Conservation (phyloP, 2,329 filamentous ascomycete species). For the Fusarium kyushuense region DNA sequence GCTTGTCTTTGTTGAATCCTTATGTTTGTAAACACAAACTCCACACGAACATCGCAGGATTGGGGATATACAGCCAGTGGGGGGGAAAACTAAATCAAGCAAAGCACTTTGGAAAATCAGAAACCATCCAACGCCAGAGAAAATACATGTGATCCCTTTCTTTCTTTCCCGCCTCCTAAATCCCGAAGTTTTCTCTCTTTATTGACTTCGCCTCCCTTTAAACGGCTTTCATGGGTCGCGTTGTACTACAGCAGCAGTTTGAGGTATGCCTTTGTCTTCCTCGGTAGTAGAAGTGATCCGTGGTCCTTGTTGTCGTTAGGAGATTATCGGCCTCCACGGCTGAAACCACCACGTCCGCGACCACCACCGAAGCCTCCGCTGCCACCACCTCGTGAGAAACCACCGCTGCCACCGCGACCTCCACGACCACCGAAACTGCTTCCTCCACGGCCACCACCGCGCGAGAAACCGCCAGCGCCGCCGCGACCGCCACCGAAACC, state of each 20-base stretch:
- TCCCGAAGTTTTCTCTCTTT: constrained; percentile 16
- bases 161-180: constrained; percentile 30
- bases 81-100: constrained; percentile 40
- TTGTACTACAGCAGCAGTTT: constrained; percentile 26
- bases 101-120: constrained; percentile 37
- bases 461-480: constrained; percentile 45
- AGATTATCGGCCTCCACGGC: constrained; percentile 45
- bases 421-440: constrained; percentile 37
- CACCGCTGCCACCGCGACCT: constrained; percentile 44
- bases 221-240: constrained; percentile 38
- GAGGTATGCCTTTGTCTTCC: constrained; percentile 14
- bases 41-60: constrained; percentile 35
- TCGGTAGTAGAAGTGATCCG: constrained; percentile 17
- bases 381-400: constrained; percentile 47
- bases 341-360: constrained; percentile 49
- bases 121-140: constrained; percentile 44
- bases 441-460: constrained; percentile 47
- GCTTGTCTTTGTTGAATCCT: constrained; percentile 43
- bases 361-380: constrained; percentile 48
- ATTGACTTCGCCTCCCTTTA: background rate
- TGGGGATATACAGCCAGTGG: constrained; percentile 39
- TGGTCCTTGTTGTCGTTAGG: constrained; percentile 10
- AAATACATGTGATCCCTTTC: constrained; percentile 40
- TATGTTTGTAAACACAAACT: constrained; percentile 49
- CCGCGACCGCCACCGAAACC: constrained; percentile 53